Base-by-base conservation (phyloP, 495 filamentous ascomycete genomes). In the Talaromyces adpressus region DNA sequence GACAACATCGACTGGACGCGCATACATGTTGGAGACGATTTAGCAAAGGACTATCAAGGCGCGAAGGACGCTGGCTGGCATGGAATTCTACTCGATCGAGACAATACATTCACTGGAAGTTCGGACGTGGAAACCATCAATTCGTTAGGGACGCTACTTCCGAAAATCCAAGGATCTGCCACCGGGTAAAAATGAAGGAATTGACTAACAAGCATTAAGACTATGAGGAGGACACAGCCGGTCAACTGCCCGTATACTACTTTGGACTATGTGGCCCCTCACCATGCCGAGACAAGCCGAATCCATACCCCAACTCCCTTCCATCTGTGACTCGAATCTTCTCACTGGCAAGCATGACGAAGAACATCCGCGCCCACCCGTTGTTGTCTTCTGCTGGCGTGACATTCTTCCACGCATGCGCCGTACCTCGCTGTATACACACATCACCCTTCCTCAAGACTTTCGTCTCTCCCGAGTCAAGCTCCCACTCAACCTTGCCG, bases 1-100 rank as follows among this genome's bases (percentile, higher is more conserved):
- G 27, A 59, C 5, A 47, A 51, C 12, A 64, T 64, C 2, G 67
- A 72, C 6, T 86, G 82, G 75, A 68, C 74, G 11, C 80, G 74
- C 66, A 64, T 91, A 0, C 87, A 91, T 70, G 79, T 91, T 11
- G 90, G 91, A 0, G 89, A 93, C 71, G 84, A 90, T 56, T 68
- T 77, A 3, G 67, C 74, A 23, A 86, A 89, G 66, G 90, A 93
- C 61, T 85, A 83, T 49, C 32, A 76, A 5, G 89, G 78, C 3
- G 88, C 90, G 6, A 49, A 70, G 30, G 70, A 75, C 20, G 88
- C 87, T 12, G 87, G 88, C 0, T 93, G 90, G 90, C 72, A 81
- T 52, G 78, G 79, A 4, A 74, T 86, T 18, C 64, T 85, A 25
- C 64, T 89, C 39, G 74, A 80, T 64, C 74, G 81, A 18, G 69